A percentile compares a stretch with the other conserved stretches of the same genome.
These are phyloP conservation scores for Acanthamoeba rhysodes DNA, from an alignment of 208 protist species.

Conservation along the genomic window DNA sequence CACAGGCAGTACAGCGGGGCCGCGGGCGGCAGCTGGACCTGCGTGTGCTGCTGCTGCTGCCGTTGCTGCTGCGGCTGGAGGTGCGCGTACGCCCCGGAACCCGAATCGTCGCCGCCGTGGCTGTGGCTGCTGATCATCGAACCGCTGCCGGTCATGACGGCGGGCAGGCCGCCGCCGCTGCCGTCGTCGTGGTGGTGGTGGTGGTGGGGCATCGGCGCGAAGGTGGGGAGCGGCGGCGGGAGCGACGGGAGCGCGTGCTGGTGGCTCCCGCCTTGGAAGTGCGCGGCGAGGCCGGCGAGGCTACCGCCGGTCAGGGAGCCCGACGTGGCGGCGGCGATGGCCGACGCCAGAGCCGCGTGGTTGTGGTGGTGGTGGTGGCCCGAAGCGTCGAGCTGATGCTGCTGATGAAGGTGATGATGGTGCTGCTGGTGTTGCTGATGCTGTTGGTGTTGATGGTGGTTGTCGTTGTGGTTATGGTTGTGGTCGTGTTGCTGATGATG, in stretches of 20 bases:
- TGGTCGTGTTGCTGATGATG: no score
- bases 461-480: no score
- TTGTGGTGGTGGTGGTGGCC: not conserved
- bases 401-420: not conserved
- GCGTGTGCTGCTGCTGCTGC: no score
- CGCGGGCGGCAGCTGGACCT: not conserved
- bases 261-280: not conserved
- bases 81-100: no score
- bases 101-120: no score
- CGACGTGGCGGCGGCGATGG: not conserved
- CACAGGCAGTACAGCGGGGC: conserved; percentile 75
- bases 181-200: not conserved
- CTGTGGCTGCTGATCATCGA: no score
- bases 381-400: not conserved
- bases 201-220: not conserved
- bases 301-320: not conserved
- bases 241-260: conserved; percentile 6
- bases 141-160: no score
- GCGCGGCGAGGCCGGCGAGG: not conserved
- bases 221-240: not conserved
- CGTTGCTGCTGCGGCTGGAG: no score
- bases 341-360: no score
- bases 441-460: not conserved
- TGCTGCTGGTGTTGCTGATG: not conserved
- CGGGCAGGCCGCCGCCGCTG: not conserved